These are phyloP conservation scores for Lactifluus hygrophoroides DNA, from an alignment of 768 basidiomycete genomes.

Conservation along the genomic window DNA sequence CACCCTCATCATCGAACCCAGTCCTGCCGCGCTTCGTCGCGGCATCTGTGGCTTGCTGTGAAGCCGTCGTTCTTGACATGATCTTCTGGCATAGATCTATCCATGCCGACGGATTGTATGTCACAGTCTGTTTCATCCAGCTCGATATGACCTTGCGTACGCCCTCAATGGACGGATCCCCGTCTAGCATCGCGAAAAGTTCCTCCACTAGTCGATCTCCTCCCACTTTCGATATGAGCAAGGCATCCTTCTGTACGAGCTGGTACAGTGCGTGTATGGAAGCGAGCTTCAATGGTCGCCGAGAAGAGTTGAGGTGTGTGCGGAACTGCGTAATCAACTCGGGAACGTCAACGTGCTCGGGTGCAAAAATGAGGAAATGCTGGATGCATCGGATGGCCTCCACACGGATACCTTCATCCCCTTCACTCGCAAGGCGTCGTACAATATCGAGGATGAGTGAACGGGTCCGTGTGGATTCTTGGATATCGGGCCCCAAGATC, in stretches of 20 bases:
- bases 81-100: conserved; percentile 96
- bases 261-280: conserved; percentile 96
- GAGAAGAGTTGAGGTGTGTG: conserved; percentile 66
- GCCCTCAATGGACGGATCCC: conserved; percentile 88
- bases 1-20: conserved; percentile 81
- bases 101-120: conserved; percentile 93
- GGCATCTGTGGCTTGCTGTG: conserved; percentile 63
- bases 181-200: conserved; percentile 90
- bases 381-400: conserved; percentile 96
- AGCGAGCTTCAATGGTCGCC: conserved; percentile 82
- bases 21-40: conserved; percentile 41
- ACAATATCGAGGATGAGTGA: conserved; percentile 78
- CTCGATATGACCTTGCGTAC: conserved; percentile 87
- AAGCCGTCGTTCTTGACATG: conserved; percentile 88
- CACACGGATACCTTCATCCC: conserved; percentile 80
- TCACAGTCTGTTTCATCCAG: conserved; percentile 93
- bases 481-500: conserved; percentile 90
- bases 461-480: conserved; percentile 76
- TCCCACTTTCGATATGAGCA: conserved; percentile 85
- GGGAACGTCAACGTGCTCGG: conserved; percentile 74
- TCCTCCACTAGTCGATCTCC: conserved; percentile 93
- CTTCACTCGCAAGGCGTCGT: conserved; percentile 74
- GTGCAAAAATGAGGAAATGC: conserved; percentile 94
- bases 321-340: conserved; percentile 73
- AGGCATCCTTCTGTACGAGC: conserved; percentile 90